These are phyloP conservation scores for Macrolepiota dolichaula DNA, from an alignment of 768 basidiomycete species.

Conservation along the genomic window DNA sequence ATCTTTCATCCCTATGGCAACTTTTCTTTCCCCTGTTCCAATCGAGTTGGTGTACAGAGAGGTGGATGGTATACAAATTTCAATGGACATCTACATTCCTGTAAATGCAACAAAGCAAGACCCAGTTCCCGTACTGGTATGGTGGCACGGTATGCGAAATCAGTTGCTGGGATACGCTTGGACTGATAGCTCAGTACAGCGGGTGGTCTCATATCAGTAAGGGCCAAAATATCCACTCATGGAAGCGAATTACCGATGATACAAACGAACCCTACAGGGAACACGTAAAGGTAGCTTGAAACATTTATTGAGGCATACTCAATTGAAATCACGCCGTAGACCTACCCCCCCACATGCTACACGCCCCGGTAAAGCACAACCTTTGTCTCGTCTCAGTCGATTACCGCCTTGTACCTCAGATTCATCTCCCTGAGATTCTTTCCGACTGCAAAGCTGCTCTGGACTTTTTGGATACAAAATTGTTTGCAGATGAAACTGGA, in stretches of 20 bases:
- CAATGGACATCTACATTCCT: constrained; percentile 33
- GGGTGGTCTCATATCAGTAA: constrained; percentile 30
- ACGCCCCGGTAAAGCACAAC: constrained; percentile 26
- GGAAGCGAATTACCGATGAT: not conserved
- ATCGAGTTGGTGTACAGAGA: constrained; percentile 28
- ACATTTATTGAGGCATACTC: too few relatives aligned
- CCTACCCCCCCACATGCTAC: constrained; percentile 30
- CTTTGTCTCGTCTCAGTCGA: constrained; percentile 30
- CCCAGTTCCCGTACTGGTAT: constrained; percentile 28
- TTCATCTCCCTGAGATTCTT: constrained; percentile 29
- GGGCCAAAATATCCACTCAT: not conserved
- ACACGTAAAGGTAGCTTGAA: constrained; percentile 5
- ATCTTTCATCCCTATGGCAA: not conserved
- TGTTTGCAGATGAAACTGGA: constrained; percentile 24
- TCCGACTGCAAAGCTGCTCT: constrained; percentile 31
- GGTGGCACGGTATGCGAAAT: constrained; percentile 31
- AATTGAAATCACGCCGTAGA: constrained; percentile 15
- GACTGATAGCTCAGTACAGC: not conserved
- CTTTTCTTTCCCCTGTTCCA: not conserved
- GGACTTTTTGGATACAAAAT: constrained; percentile 24
- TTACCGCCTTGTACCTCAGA: constrained; percentile 35
- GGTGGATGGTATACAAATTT: constrained; percentile 29
- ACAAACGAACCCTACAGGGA: not conserved
- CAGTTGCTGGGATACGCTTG: not conserved
- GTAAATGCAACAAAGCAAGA: constrained; percentile 22